phyloP scores from a whole-genome alignment of 2,329 filamentous ascomycete genomes.

The Allantophomopsis lycopodina region DNA sequence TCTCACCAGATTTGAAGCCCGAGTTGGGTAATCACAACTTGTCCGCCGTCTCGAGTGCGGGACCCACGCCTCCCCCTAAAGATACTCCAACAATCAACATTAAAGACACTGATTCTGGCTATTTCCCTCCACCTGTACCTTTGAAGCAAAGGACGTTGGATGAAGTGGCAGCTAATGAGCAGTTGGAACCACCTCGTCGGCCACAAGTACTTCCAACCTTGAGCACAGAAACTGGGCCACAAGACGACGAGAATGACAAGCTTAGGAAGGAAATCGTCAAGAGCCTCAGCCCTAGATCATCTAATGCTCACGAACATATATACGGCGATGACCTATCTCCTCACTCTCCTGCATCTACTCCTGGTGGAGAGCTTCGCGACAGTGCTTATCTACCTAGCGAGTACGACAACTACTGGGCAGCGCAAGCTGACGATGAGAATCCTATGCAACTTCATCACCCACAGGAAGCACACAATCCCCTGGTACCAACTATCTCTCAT shows the following conservation, averaged over 20 bases:
- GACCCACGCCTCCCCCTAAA: slow-evolving; percentile 31
- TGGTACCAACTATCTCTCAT: background rate
- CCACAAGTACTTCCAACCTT: slow-evolving; percentile 8
- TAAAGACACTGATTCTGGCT: slow-evolving; percentile 2
- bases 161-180: slow-evolving; percentile 2
- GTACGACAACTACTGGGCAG: slow-evolving; percentile 54
- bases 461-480: slow-evolving; percentile 1
- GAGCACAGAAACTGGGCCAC: slow-evolving; percentile 8
- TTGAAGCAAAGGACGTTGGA: slow-evolving; percentile 3
- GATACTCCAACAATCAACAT: slow-evolving; percentile 17
- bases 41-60: slow-evolving; percentile 18
- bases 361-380: slow-evolving; percentile 2
- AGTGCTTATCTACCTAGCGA: slow-evolving; percentile 52
- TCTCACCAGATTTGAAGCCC: too few species aligned
- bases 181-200: slow-evolving; percentile 2
- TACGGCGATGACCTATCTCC: slow-evolving; percentile 4
- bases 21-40: slow-evolving; percentile 12
- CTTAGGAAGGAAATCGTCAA: slow-evolving; percentile 63
- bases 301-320: slow-evolving; percentile 10
- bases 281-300: slow-evolving; percentile 41
- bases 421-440: slow-evolving; percentile 24
- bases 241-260: slow-evolving; percentile 51
- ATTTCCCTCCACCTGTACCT: slow-evolving; percentile 7
- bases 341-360: slow-evolving; percentile 2
- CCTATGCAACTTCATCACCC: slow-evolving; percentile 2